Evolutionary conservation across 2,329 filamentous ascomycete species (phyloP).

Genomic region (Diplodia intermedia): DNA sequence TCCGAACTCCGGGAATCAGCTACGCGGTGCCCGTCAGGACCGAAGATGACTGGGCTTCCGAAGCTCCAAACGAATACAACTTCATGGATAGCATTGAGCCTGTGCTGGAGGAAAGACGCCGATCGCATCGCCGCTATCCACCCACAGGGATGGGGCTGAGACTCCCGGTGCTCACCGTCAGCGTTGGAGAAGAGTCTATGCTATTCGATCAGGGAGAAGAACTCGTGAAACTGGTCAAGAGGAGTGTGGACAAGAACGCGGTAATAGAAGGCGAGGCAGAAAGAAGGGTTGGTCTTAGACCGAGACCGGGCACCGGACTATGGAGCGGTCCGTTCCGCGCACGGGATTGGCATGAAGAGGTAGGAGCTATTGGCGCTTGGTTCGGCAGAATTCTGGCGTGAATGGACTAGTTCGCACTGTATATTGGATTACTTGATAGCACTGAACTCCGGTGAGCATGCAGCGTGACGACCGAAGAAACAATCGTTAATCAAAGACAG

Average conservation of each 20-base stretch:
- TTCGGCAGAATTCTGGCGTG: slow-evolving; percentile 19
- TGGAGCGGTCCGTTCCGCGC: slow-evolving; percentile 27
- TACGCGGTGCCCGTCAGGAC: slow-evolving; percentile 41
- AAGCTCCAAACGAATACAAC: slow-evolving; percentile 19
- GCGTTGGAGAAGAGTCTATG: slow-evolving; percentile 47
- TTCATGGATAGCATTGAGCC: slow-evolving; percentile 33
- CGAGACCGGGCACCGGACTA: slow-evolving; percentile 17
- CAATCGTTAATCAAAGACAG: not conserved
- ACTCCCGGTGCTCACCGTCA: slow-evolving; percentile 52
- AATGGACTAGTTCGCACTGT: not conserved
- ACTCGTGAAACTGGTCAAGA: slow-evolving; percentile 48
- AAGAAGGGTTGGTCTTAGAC: slow-evolving; percentile 1
- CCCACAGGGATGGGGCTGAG: slow-evolving; percentile 48
- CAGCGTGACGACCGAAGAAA: not conserved
- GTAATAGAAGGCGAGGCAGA: slow-evolving; percentile 13
- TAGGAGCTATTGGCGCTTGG: slow-evolving; percentile 27
- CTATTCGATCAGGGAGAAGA: slow-evolving; percentile 52
- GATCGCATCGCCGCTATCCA: slow-evolving; percentile 49
- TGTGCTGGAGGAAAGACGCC: slow-evolving; percentile 42
- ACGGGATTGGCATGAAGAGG: slow-evolving; percentile 14
- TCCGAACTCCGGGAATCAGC: slow-evolving; percentile 43
- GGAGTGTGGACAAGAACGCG: slow-evolving; percentile 38
- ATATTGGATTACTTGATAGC: not conserved
- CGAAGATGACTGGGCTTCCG: slow-evolving; percentile 40
- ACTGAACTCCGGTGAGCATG: not conserved